A percentile compares a stretch with the other conserved stretches of the same genome.
Conservation (phyloP, 495 filamentous ascomycete species). For the Tetracladium setigerum region DNA sequence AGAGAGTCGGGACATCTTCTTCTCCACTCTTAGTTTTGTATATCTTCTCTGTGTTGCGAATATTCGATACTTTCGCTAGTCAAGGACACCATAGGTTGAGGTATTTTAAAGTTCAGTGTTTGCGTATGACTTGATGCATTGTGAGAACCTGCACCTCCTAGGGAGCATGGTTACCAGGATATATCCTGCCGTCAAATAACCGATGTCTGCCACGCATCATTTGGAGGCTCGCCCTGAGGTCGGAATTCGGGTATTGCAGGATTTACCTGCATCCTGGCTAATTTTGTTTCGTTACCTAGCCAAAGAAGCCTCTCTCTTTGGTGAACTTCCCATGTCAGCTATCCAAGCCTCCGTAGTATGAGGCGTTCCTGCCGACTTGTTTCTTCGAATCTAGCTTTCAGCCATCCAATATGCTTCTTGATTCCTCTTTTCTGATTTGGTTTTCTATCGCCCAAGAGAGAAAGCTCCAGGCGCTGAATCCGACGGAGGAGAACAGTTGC, state of each 20-base stretch:
- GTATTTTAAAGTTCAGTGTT: background rate
- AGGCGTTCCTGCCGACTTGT: conserved; percentile 31
- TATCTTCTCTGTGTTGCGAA: too few relatives aligned
- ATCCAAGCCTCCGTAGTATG: conserved; percentile 32
- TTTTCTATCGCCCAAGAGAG: background rate
- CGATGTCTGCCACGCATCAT: background rate
- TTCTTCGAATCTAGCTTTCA: conserved; percentile 26
- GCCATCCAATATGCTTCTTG: conserved; percentile 22
- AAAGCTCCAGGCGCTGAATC: conserved; percentile 16
- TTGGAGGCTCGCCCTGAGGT: background rate
- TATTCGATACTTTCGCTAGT: background rate
- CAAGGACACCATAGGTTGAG: background rate
- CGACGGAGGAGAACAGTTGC: conserved; percentile 25
- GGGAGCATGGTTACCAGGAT: background rate
- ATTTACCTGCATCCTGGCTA: conserved; percentile 1
- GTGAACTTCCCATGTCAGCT: conserved; percentile 35
- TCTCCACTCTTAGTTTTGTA: too few relatives aligned
- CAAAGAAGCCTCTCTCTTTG: conserved; percentile 28
- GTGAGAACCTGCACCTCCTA: background rate
- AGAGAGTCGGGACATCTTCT: too few relatives aligned
- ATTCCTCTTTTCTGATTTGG: conserved; percentile 16
- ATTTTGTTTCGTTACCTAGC: conserved; percentile 19
- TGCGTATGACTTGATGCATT: background rate
- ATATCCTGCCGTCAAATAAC: background rate
- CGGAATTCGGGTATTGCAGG: background rate